Conservation (phyloP, 345 rosid genomes). For the Corchorus olitorius region DNA sequence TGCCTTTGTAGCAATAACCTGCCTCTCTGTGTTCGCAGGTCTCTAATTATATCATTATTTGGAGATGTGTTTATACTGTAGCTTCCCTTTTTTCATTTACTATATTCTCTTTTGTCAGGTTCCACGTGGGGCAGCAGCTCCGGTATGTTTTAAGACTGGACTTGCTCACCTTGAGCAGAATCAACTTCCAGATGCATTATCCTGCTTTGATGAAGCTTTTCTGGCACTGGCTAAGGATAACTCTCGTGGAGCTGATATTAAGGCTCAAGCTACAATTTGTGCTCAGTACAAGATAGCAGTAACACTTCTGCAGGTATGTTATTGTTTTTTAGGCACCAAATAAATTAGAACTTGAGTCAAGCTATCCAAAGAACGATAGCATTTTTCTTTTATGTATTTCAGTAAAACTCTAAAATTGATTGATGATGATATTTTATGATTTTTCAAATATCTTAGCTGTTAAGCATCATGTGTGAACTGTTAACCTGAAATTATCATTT, state of each 20-base stretch:
- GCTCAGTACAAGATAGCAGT: slow-evolving; percentile 98
- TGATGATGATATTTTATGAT: too few relatives aligned
- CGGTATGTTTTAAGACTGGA: slow-evolving; percentile 91
- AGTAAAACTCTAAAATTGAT: background rate
- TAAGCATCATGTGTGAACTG: background rate
- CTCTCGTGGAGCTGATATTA: slow-evolving; percentile 94
- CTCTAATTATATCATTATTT: background rate
- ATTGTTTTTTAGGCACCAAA: slow-evolving; percentile 2
- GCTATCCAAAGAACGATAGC: background rate
- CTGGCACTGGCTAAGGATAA: slow-evolving; percentile 94
- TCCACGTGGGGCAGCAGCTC: slow-evolving; percentile 93
- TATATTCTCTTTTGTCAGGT: slow-evolving; percentile 50
- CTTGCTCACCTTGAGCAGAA: slow-evolving; percentile 97
- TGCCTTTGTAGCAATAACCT: slow-evolving; percentile 1
- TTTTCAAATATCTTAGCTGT: slow-evolving; percentile 9
- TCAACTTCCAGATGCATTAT: slow-evolving; percentile 95
- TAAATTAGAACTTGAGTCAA: slow-evolving; percentile 1
- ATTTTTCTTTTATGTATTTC: background rate
- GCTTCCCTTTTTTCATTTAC: background rate
- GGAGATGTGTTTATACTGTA: background rate
- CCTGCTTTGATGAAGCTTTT: slow-evolving; percentile 96
- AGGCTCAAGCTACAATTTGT: slow-evolving; percentile 96
- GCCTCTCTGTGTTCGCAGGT: background rate
- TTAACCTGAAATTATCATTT: too few relatives aligned
- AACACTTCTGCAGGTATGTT: slow-evolving; percentile 75